Conservation (phyloP, 2,329 filamentous ascomycete genomes). For the Ceratocystis eucalypticola region DNA sequence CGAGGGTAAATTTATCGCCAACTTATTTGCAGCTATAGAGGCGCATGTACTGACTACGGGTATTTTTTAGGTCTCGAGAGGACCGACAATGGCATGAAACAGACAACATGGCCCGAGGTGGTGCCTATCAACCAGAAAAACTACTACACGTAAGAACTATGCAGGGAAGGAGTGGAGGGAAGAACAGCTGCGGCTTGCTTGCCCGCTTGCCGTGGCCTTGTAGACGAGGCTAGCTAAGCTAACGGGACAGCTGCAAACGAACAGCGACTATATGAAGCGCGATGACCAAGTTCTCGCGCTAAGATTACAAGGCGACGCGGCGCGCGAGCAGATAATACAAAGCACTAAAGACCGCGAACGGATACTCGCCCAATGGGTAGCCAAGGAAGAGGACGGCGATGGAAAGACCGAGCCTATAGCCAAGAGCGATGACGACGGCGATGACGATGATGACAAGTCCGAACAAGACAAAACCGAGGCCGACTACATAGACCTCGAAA, state of each 20-base stretch:
- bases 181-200: not conserved
- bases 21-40: not conserved
- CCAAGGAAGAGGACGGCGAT: conserved; percentile 31
- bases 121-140: conserved; percentile 98
- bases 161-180: not conserved
- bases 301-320: conserved; percentile 76
- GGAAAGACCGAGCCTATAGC: conserved; percentile 27
- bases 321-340: conserved; percentile 69
- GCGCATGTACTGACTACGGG: not conserved
- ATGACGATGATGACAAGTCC: conserved; percentile 32
- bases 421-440: conserved; percentile 24
- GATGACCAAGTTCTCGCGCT: conserved; percentile 91
- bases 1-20: conserved; percentile 36
- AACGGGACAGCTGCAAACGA: conserved; percentile 4
- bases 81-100: conserved; percentile 96
- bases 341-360: conserved; percentile 79
- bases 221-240: conserved; percentile 16
- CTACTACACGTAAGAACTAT: conserved; percentile 69
- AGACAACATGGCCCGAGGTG: conserved; percentile 85
- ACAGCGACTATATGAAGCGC: conserved; percentile 90
- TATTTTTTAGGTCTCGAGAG: conserved; percentile 62
- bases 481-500: conserved; percentile 44
- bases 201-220: conserved; percentile 1
- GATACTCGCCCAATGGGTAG: conserved; percentile 49
- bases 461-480: conserved; percentile 40